Conservation (phyloP, 2,329 filamentous ascomycete species). For the Alternaria arborescens region DNA sequence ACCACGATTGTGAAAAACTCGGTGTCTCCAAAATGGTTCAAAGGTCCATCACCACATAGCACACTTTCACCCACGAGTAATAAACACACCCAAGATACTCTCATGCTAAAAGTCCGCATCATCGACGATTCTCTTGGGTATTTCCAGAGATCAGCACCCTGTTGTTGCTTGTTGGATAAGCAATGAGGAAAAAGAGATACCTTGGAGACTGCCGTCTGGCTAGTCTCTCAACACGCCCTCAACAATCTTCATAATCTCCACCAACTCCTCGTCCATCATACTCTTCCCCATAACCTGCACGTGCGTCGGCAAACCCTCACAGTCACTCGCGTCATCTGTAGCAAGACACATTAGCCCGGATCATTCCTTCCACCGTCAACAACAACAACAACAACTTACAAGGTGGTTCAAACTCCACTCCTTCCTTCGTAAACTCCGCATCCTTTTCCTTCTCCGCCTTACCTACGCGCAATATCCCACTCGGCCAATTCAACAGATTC, state of each 20-base stretch:
- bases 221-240: conserved; percentile 24
- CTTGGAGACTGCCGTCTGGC: not conserved
- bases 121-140: not conserved
- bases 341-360: not conserved
- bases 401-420: conserved; percentile 45
- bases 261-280: conserved; percentile 59
- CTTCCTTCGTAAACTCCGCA: conserved; percentile 38
- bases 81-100: not conserved
- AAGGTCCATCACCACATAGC: not conserved
- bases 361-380: not conserved
- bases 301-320: conserved; percentile 57
- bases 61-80: not conserved
- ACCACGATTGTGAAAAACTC: too few species aligned
- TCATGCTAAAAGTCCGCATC: not conserved
- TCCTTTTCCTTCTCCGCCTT: conserved; percentile 56
- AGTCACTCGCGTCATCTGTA: conserved; percentile 49
- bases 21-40: not conserved
- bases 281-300: conserved; percentile 58
- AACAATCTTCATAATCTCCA: conserved; percentile 48
- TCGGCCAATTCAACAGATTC: conserved; percentile 64
- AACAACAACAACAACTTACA: conserved; percentile 45
- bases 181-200: not conserved
- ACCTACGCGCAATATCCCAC: conserved; percentile 59
- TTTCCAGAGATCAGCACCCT: not conserved
- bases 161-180: not conserved